These are phyloP conservation scores for Pseudocercospora fijiensis DNA, from an alignment of 2,329 filamentous ascomycete genomes.

Conservation along the genomic window DNA sequence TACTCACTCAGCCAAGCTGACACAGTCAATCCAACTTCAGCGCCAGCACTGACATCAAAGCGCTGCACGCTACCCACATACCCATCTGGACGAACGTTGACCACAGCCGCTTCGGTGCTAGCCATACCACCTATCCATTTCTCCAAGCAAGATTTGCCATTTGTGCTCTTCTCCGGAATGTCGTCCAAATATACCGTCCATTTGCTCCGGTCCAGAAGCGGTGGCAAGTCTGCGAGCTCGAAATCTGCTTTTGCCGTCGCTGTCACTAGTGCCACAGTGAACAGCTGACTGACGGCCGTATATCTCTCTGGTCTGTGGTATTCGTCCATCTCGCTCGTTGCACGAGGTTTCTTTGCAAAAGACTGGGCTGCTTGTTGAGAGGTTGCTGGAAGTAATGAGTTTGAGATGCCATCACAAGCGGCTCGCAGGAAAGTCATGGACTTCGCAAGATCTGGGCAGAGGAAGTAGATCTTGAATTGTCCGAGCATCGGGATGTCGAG, in stretches of 20 bases:
- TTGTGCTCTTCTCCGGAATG: conserved; percentile 57
- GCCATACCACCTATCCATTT: conserved; percentile 67
- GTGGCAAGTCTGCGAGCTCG: conserved; percentile 65
- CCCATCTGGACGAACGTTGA: conserved; percentile 70
- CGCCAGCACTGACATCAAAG: conserved; percentile 38
- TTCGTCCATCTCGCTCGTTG: conserved; percentile 60
- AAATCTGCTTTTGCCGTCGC: conserved; percentile 62
- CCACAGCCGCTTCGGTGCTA: conserved; percentile 59
- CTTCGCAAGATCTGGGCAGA: conserved; percentile 62
- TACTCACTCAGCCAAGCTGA: conserved; percentile 53
- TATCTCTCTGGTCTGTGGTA: conserved; percentile 69
- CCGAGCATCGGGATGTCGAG: conserved; percentile 75
- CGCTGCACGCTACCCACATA: conserved; percentile 65
- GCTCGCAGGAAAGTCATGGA: conserved; percentile 59
- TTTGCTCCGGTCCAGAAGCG: conserved; percentile 60
- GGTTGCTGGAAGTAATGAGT: conserved; percentile 58
- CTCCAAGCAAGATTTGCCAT: conserved; percentile 55
- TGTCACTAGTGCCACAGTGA: conserved; percentile 69
- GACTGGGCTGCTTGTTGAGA: conserved; percentile 61
- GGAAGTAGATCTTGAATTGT: conserved; percentile 73
- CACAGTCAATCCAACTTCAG: conserved; percentile 30
- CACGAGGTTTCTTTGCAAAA: conserved; percentile 60
- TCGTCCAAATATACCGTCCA: conserved; percentile 75
- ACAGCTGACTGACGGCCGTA: conserved; percentile 64
- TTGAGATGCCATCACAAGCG: conserved; percentile 58